Evolutionary conservation across 1,284 basidiomycete genomes (phyloP), one percentile per base, ranked within the genome.

Genomic region (Austroboletus sp.): DNA sequence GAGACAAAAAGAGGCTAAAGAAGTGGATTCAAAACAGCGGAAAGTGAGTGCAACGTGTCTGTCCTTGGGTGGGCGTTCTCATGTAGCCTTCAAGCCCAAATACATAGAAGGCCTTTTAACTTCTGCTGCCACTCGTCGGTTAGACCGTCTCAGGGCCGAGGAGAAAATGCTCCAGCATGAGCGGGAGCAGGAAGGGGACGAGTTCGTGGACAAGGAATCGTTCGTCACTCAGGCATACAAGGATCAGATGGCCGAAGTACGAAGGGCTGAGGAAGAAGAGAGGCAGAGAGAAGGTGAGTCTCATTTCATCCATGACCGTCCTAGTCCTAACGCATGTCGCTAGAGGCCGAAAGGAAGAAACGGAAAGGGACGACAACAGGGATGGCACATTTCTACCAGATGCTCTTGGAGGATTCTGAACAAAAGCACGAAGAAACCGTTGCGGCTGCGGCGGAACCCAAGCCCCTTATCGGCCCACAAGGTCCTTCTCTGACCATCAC

Each of bases 161-260:
- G 93, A 98, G 69, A 98, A 98, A 73, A 89, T 94, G 85, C 86
- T 98, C 57, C 89, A 95, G 65, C 78, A 81, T 39, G 95, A 98
- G 64, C 79, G 96, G 16, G 90, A 94, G 63, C 71, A 78, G 19
- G 96, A 99, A 68, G 96, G 96, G 0, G 92, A 95, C 53, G 82
- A 94, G 65, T 99, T 92, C 66, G 78, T 75, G 39, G 95, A 91
- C 70, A 98, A 95, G 71, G 96, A 98, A 52, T 78, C 84, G 17
- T 99, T 98, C 59, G 94, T 98, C 36, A 99, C 96, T 1, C 89
- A 93, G 59, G 93, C 92, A 29, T 99, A 98, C 70, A 93, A 93
- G 66, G 86, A 90, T 51, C 96, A 98, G 67, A 90, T 96, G 80
- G 94, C 81, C 40, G 89, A 95, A 67, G 82, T 98, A 2, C 75